Base-by-base conservation (phyloP, 1,139 yeast genomes). In the Yamadazyma diddensiae region DNA sequence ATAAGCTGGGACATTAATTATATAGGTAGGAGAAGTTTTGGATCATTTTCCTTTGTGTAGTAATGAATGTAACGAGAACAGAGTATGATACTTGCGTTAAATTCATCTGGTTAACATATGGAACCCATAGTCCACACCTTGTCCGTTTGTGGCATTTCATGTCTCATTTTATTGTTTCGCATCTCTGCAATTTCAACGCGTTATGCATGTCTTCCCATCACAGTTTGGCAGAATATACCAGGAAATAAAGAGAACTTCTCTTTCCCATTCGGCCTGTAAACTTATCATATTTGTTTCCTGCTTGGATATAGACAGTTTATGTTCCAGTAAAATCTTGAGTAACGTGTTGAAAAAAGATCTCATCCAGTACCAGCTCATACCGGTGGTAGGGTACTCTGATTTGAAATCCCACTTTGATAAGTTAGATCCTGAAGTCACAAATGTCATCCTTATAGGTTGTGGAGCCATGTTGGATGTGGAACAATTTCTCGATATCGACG, bases 381-480 rank as follows among this genome's bases (percentile, higher is more conserved):
- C 99, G 0, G 90, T 92, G n/a, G 90, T 87, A 13, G 99, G 99
- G 1, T 92, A 87, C 51, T 62, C 80, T 8, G 97, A 90, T 47
- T 64, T 94, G 45, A 77, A 76, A 40, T 52, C 49, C 21, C 87
- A 82, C 52, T 90, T 77, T 50, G 39, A 49, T 8, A 72, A 71
- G 35, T 60, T 92, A 26, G 97, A 90, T 48, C 70, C 62, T 8
- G 94, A 86, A 36, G 79, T 92, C n/a, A 62, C 78, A 10, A 88
- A 83, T 49, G 82, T 92, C 9, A 58, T 94, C 4, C 65, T 90
- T 28, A 62, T 94, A 2, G 98, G 98, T 0, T 92, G 97, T 60
- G 98, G 98, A n/a, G 95, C 95, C 11, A 79, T 85, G 73, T 75
- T 90, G 19, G 97, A 94, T 56, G 53, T 94, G 23, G 94, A 86